Base-by-base conservation (phyloP, 2,329 filamentous ascomycete species). In the Colletotrichum zoysiae region DNA sequence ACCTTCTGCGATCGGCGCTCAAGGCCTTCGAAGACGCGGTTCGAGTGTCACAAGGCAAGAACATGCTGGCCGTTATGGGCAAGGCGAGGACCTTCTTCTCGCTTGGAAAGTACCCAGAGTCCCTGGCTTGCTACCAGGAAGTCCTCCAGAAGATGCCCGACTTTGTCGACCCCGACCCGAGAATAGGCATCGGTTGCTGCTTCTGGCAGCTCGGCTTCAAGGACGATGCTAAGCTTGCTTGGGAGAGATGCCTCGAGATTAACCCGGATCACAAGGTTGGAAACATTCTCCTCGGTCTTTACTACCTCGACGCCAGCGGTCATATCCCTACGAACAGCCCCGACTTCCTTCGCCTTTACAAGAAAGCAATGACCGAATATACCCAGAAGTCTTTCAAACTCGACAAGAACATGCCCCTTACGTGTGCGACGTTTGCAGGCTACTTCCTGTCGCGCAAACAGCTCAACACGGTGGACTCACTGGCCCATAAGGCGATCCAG, bases 141-240 rank as follows among this genome's bases (percentile, higher is more conserved):
- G 94, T 95, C 20, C 84, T 99, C 62, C 87, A 91, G 76, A 95
- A 93, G 81, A 95, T 95, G 85, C 96, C 96, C 2, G 91, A 94
- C 75, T 87, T 98, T 78, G 90, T 93, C 53, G 96, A 99, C 78
- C 96, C 96, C 0, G 96, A 99, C 81, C 97, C 96, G 76, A 90
- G 97, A 76, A 95, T 99, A 76, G 96, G 96, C 67, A 95, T 99
- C 78, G 96, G 96, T 57, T 96, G 94, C 82, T 99, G 96, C 84
- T 92, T 98, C 81, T 99, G 97, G 96, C 94, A 97, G 81, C 87
- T 99, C 38, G 95, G 95, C 14, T 95, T 94, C 85, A 98, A 97
- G 81, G 94, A 97, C 44, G 94, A 97, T 77, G 96, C 97, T 9
- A 95, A 93, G 79, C 85, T 87, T 59, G 95, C 96, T 16, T 99